Evolutionary conservation across 345 rosid species (phyloP).

Genomic region (Aquilaria malaccensis): DNA sequence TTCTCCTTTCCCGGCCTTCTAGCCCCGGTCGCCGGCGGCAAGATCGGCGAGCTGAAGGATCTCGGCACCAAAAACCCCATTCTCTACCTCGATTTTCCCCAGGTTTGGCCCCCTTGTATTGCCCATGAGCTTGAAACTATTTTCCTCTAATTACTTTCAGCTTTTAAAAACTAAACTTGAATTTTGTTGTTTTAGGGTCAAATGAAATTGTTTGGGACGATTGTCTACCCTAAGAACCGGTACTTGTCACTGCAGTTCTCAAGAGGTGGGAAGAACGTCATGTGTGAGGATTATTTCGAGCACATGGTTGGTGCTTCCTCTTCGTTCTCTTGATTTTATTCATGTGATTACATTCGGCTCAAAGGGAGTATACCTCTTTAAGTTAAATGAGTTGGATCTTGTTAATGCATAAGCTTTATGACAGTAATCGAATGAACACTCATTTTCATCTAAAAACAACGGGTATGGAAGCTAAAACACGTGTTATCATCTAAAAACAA

Average conservation of each 20-base stretch:
- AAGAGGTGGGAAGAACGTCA: slow-evolving; percentile 70
- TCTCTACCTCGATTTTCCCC: slow-evolving; percentile 75
- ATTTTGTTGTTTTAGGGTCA: slow-evolving; percentile 43
- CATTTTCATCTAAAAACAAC: too few species aligned
- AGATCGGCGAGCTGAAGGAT: slow-evolving; percentile 76
- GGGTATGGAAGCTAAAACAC: too few species aligned
- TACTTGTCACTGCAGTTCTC: slow-evolving; percentile 71
- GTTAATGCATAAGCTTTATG: neutral
- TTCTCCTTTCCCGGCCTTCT: slow-evolving; percentile 76
- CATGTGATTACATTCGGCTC: neutral
- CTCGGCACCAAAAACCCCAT: slow-evolving; percentile 77
- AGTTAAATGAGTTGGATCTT: neutral
- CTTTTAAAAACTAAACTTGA: too few species aligned
- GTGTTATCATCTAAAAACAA: too few species aligned
- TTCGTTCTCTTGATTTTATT: neutral
- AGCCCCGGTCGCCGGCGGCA: slow-evolving; percentile 60
- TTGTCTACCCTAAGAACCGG: slow-evolving; percentile 51
- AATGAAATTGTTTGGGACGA: slow-evolving; percentile 88
- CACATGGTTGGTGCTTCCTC: slow-evolving; percentile 39
- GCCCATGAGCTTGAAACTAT: too few species aligned
- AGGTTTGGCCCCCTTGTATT: slow-evolving; percentile 22
- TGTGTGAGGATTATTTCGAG: slow-evolving; percentile 64
- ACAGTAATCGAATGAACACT: neutral
- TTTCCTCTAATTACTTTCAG: neutral
- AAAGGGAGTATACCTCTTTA: neutral